Percentiles rank a stretch among this genome's conserved stretches.
Evolutionary conservation across 108 stramenopile species (phyloP).

Genomic region (Cylindrotheca fusiformis): DNA sequence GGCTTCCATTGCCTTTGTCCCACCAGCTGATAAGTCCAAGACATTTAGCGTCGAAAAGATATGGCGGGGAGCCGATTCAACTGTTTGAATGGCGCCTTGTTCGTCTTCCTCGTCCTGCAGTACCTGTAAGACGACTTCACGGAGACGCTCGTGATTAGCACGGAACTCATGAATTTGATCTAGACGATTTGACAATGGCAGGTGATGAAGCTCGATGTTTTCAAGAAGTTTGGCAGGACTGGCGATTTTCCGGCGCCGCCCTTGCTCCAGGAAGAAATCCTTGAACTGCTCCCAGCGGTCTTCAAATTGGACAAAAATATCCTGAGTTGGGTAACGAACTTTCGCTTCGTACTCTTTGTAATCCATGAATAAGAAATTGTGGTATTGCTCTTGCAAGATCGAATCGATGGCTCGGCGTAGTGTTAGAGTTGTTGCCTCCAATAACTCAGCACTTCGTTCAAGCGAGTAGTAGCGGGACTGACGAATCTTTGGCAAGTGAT

Average conservation of each 20-base stretch:
- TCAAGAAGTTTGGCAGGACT: constrained; percentile 74
- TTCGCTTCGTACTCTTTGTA: constrained; percentile 67
- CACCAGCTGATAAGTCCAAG: constrained; percentile 68
- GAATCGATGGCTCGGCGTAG: constrained; percentile 48
- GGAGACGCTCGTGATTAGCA: constrained; percentile 64
- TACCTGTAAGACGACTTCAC: constrained; percentile 64
- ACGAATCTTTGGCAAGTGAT: constrained; percentile 83
- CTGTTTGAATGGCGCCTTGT: constrained; percentile 60
- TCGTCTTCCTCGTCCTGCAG: constrained; percentile 51
- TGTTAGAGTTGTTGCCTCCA: constrained; percentile 82
- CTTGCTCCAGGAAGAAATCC: constrained; percentile 75
- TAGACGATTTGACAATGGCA: constrained; percentile 60
- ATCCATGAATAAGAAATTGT: constrained; percentile 57
- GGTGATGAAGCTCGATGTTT: constrained; percentile 69
- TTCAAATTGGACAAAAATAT: constrained; percentile 78
- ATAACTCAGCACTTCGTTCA: constrained; percentile 68
- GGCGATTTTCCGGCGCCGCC: constrained; percentile 52
- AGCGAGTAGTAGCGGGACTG: constrained; percentile 82
- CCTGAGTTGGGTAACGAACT: constrained; percentile 63
- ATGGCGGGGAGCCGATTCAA: constrained; percentile 67
- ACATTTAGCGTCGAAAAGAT: constrained; percentile 66
- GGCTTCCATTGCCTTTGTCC: constrained; percentile 54
- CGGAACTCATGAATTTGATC: constrained; percentile 76
- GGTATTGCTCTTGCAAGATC: constrained; percentile 54
- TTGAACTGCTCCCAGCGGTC: constrained; percentile 41